These are phyloP conservation scores for Trichoderma sp. DNA, from an alignment of 2,329 filamentous ascomycete genomes.

Conservation along the genomic window DNA sequence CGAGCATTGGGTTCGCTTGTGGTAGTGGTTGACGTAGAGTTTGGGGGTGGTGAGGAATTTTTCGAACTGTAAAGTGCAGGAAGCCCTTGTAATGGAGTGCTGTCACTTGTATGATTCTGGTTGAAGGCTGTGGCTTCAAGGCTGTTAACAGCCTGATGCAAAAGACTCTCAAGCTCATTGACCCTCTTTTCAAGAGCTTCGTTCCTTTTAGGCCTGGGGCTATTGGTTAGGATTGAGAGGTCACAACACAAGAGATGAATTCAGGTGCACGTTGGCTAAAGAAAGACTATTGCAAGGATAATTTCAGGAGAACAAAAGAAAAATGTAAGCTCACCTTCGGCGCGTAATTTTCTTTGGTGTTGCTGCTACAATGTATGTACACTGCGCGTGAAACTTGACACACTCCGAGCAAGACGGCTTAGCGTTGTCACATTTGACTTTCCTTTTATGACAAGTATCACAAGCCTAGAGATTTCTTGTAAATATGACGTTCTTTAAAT, in stretches of 20 bases:
- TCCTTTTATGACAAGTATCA: constrained; percentile 1
- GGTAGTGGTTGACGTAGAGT: not conserved
- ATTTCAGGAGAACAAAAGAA: not conserved
- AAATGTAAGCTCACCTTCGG: not conserved
- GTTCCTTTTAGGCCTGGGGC: not conserved
- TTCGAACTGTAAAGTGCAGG: not conserved
- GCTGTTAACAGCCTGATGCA: not conserved
- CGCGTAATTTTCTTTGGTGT: constrained; percentile 1
- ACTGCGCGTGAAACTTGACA: not conserved
- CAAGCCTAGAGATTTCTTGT: not conserved
- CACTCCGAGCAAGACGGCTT: not conserved
- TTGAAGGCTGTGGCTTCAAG: not conserved
- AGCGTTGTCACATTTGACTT: constrained; percentile 6
- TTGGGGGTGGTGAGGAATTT: not conserved
- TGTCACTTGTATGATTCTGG: not conserved
- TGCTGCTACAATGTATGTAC: not conserved
- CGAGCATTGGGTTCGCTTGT: not conserved
- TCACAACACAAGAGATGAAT: not conserved
- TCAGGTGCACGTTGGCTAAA: not conserved
- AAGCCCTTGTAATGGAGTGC: not conserved
- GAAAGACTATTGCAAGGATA: not conserved
- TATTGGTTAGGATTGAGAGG: not conserved
- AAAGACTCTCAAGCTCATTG: not conserved
- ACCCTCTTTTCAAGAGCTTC: not conserved
- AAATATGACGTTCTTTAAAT: not conserved